Base-by-base conservation (phyloP, 2,329 filamentous ascomycete genomes). In the Sporothrix euskadiensis region DNA sequence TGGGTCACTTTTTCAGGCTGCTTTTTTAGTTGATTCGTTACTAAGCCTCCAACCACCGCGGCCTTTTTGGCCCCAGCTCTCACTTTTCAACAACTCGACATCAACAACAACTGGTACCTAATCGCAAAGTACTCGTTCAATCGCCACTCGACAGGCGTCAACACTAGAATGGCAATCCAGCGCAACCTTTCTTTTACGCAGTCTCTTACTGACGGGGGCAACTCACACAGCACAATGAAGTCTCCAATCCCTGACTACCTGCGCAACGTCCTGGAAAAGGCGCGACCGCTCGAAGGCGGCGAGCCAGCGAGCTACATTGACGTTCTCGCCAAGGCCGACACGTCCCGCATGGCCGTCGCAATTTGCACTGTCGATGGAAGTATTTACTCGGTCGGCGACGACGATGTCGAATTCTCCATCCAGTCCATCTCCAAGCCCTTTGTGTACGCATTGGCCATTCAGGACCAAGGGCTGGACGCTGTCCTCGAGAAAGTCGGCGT, bases 211-310 rank as follows among this genome's bases (percentile, higher is more conserved):
- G 47, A 52, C 14, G 47, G 47, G 6, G 47, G 19, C 47, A 14
- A 2, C 16, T n/a, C 47, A 52, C 47, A n/a, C 47, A 52, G 47
- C 47, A 47, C 10, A 12, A 70, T 70, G 68, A 44, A 59, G 35
- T 70, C 68, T 5, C 68, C 68, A 6, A 70, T 70, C 14, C 68
- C 68, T 32, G 68, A 70, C 68, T 70, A 70, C 52, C 52, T 70
- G 68, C n/a, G 12, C n/a, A 14, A n/a, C n/a, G 52, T 70, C 5
- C 68, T 70, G 52, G 68, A 70, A 30, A 70, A 59, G 19, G 68
- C 52, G 49, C 35, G 52, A 4, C 35, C 68, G 0, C n/a, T 59
- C 52, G 68, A 70, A 3, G 12, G 8, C 1, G 68, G 68, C 68
- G n/a, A 26, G 35, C 68, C 68, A 3, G 68, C 66, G 12, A 59